A percentile compares a stretch with the other conserved stretches of the same genome.
These are phyloP conservation scores for Colletotrichum agaves DNA, from an alignment of 2,329 filamentous ascomycete genomes.

Conservation along the genomic window DNA sequence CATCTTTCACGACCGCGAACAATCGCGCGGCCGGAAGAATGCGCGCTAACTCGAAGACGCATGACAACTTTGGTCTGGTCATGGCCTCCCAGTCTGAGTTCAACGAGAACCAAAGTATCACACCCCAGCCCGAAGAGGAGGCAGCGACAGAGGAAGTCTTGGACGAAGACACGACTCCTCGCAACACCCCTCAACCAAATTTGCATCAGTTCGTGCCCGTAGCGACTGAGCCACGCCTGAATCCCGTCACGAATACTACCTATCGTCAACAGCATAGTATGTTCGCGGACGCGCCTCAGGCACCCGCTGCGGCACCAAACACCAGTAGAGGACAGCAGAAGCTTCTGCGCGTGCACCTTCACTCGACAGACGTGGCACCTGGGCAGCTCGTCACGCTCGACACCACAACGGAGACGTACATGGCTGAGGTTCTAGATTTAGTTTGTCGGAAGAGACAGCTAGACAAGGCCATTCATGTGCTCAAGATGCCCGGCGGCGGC, in stretches of 20 bases:
- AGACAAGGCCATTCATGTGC: conserved; percentile 81
- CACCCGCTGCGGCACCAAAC: conserved; percentile 55
- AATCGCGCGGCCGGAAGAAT: conserved; percentile 70
- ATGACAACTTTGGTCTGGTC: conserved; percentile 85
- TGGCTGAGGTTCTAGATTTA: conserved; percentile 82
- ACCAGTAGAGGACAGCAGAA: conserved; percentile 72
- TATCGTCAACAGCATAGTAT: conserved; percentile 63
- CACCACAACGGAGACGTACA: conserved; percentile 84
- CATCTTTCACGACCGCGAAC: conserved; percentile 84
- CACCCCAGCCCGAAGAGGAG: conserved; percentile 66
- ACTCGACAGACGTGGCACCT: conserved; percentile 74
- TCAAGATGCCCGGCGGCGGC: conserved; percentile 80
- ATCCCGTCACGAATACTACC: conserved; percentile 71
- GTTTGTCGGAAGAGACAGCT: conserved; percentile 82
- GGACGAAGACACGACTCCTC: conserved; percentile 56
- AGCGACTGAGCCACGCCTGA: conserved; percentile 55
- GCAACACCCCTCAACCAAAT: conserved; percentile 59
- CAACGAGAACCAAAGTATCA: conserved; percentile 74
- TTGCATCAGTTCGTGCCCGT: conserved; percentile 44
- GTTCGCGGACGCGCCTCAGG: conserved; percentile 68
- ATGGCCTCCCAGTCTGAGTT: conserved; percentile 76
- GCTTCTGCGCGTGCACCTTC: conserved; percentile 77
- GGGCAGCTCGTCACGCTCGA: conserved; percentile 80
- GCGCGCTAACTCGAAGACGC: conserved; percentile 78
- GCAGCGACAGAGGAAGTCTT: conserved; percentile 48